phyloP scores from a whole-genome alignment of 2,329 filamentous ascomycete genomes.

The Claviceps maximensis region DNA sequence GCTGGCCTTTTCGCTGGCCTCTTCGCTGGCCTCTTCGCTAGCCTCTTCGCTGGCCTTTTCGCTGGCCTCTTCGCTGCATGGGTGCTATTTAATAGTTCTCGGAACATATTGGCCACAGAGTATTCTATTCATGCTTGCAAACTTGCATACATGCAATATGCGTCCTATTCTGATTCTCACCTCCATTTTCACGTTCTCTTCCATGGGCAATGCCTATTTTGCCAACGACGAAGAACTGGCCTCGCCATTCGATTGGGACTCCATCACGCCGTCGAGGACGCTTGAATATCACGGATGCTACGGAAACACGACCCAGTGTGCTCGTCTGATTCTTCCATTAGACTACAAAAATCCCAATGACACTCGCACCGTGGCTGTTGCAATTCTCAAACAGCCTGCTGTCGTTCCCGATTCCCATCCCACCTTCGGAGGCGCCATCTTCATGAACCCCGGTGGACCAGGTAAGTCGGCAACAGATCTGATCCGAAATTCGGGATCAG shows the following conservation, averaged over 20 bases:
- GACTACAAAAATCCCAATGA: conserved; percentile 20
- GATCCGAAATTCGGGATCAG: conserved; percentile 11
- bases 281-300: conserved; percentile 22
- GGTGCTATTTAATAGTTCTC: too few species aligned
- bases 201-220: not conserved
- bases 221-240: not conserved
- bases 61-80: too few species aligned
- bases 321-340: conserved; percentile 27
- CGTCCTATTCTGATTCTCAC: not conserved
- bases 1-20: too few species aligned
- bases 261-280: conserved; percentile 6
- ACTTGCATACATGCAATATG: not conserved
- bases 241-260: conserved; percentile 6
- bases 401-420: conserved; percentile 20
- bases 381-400: conserved; percentile 26
- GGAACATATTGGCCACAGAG: not conserved
- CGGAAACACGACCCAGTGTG: conserved; percentile 21
- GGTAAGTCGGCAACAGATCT: conserved; percentile 21
- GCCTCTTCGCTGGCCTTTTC: too few species aligned
- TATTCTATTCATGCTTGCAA: not conserved
- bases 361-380: conserved; percentile 18
- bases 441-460: conserved; percentile 28
- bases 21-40: too few species aligned
- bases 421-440: conserved; percentile 22
- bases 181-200: not conserved